Conservation (phyloP, 352 stramenopile genomes). For the Globisporangium cederbergense region DNA sequence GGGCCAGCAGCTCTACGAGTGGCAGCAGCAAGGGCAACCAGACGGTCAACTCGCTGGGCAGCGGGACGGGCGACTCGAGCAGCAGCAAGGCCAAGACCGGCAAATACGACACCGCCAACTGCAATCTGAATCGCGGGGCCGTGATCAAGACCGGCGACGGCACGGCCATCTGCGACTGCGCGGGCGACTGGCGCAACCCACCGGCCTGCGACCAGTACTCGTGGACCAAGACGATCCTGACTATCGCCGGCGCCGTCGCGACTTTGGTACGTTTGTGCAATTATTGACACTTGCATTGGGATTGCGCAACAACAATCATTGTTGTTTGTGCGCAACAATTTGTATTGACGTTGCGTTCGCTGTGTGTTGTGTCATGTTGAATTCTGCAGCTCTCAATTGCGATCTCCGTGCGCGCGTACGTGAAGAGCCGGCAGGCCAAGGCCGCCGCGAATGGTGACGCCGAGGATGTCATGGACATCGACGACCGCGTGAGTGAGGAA, state of each 20-base stretch:
- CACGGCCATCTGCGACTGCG: slow-evolving; percentile 42
- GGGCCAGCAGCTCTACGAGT: neutral
- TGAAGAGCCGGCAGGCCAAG: slow-evolving; percentile 32
- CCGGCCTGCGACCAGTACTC: slow-evolving; percentile 47
- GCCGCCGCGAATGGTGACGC: neutral
- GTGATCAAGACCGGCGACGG: slow-evolving; percentile 36
- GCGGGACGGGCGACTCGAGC: slow-evolving; percentile 8
- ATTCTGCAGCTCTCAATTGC: slow-evolving; percentile 45
- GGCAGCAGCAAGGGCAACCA: slow-evolving; percentile 5
- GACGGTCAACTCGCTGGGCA: slow-evolving; percentile 15
- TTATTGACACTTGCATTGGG: neutral
- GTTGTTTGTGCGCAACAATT: neutral
- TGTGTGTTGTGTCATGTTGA: neutral
- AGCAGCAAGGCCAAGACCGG: neutral
- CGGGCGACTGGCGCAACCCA: slow-evolving; percentile 57
- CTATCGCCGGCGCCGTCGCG: slow-evolving; percentile 50
- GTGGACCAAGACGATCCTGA: slow-evolving; percentile 57
- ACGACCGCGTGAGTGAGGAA: slow-evolving; percentile 17
- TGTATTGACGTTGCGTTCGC: neutral
- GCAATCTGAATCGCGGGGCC: slow-evolving; percentile 51
- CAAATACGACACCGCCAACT: slow-evolving; percentile 34
- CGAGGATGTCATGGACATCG: slow-evolving; percentile 11
- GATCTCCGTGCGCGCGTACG: slow-evolving; percentile 45
- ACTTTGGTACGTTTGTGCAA: slow-evolving; percentile 27
- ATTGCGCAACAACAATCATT: neutral